Evolutionary conservation across 2,329 filamentous ascomycete genomes (phyloP).

Genomic region (Ophiostoma sp.): DNA sequence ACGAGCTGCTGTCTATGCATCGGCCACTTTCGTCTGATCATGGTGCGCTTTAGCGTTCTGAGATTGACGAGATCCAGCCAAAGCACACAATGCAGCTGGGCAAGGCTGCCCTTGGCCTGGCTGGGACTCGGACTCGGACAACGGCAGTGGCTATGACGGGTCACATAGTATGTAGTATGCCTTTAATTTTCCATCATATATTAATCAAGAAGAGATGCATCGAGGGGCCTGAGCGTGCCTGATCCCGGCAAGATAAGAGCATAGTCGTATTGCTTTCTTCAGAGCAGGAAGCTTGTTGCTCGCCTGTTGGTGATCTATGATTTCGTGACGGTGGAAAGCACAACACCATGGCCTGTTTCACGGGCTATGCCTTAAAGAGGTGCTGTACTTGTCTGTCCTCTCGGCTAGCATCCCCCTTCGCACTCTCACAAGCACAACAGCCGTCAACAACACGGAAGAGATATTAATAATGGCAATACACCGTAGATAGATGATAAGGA

Average conservation of each 20-base stretch:
- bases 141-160: background rate
- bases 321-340: background rate
- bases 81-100: background rate
- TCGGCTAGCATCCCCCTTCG: background rate
- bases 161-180: background rate
- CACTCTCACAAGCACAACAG: background rate
- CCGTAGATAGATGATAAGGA: background rate
- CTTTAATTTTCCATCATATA: background rate
- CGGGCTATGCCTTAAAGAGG: background rate
- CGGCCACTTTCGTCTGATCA: constrained; percentile 5
- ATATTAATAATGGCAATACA: background rate
- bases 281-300: too few species aligned
- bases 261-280: too few species aligned
- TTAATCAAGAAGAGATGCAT: background rate
- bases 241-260: background rate
- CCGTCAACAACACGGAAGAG: background rate
- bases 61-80: background rate
- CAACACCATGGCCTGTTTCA: background rate
- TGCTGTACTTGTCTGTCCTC: too few species aligned
- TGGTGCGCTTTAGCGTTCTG: background rate
- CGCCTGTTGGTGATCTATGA: too few species aligned
- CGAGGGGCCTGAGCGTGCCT: background rate
- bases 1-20: background rate
- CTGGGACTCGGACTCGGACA: background rate
- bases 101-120: background rate